These are phyloP conservation scores for Entoloma clypeatum DNA, from an alignment of 1,284 basidiomycete species.

Conservation along the genomic window DNA sequence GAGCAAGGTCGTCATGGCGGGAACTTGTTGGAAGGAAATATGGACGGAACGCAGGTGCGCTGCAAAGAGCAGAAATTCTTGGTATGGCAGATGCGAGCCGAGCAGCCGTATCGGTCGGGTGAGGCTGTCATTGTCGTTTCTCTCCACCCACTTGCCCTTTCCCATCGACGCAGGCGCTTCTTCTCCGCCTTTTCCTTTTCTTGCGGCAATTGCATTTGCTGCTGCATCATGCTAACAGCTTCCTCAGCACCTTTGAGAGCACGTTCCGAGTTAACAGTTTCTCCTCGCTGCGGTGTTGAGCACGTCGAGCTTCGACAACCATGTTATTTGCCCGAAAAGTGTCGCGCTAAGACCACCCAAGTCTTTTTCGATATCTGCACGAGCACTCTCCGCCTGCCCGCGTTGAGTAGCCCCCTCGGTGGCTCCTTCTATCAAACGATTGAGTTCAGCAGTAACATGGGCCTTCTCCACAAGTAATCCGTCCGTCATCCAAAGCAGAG, in stretches of 20 bases:
- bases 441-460: slow-evolving; percentile 90
- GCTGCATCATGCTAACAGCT: slow-evolving; percentile 79
- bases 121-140: slow-evolving; percentile 20
- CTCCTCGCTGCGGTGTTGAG: slow-evolving; percentile 72
- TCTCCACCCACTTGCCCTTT: slow-evolving; percentile 66
- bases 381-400: slow-evolving; percentile 85
- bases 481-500: slow-evolving; percentile 75
- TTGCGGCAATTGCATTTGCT: slow-evolving; percentile 74
- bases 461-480: slow-evolving; percentile 90
- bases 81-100: slow-evolving; percentile 73
- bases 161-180: slow-evolving; percentile 52
- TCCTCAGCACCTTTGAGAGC: slow-evolving; percentile 85
- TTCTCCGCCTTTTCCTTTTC: slow-evolving; percentile 55
- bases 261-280: slow-evolving; percentile 78
- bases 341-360: slow-evolving; percentile 91
- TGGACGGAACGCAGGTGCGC: slow-evolving; percentile 77
- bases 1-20: slow-evolving; percentile 67
- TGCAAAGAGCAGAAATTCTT: slow-evolving; percentile 84
- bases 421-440: slow-evolving; percentile 88
- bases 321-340: slow-evolving; percentile 87
- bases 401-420: slow-evolving; percentile 91
- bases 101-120: slow-evolving; percentile 44
- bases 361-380: slow-evolving; percentile 81
- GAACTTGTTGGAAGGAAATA: slow-evolving; percentile 50
- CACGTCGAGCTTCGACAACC: slow-evolving; percentile 88